These are phyloP conservation scores for Phytopythium oedochilum DNA, from an alignment of 352 stramenopile genomes.

Conservation along the genomic window DNA sequence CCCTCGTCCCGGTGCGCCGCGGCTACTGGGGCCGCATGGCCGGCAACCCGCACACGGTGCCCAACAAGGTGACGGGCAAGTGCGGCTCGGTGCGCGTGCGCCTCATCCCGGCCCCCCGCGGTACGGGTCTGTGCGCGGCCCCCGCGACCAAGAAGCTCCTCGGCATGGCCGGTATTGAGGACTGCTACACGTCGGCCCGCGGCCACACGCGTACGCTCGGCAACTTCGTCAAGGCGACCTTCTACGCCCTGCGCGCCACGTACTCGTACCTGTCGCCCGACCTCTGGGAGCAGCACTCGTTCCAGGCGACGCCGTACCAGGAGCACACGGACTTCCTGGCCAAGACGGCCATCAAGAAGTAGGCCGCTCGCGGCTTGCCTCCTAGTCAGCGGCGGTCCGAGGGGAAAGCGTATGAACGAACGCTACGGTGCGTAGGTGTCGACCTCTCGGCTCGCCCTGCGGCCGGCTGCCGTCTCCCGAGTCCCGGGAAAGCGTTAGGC, in stretches of 20 bases:
- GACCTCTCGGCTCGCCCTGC: conserved; percentile 40
- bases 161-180: conserved; percentile 98
- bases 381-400: not conserved
- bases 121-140: conserved; percentile 98
- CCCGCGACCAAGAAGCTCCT: conserved; percentile 98
- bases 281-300: conserved; percentile 97
- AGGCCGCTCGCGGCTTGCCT: conserved; percentile 19
- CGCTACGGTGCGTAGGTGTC: conserved; percentile 89
- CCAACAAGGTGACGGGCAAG: conserved; percentile 99
- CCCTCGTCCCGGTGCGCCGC: conserved; percentile 96
- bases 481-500: conserved; percentile 69
- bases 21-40: conserved; percentile 98
- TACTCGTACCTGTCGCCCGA: conserved; percentile 99
- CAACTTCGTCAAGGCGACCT: conserved; percentile 99
- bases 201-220: conserved; percentile 99
- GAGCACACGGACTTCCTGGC: conserved; percentile 99
- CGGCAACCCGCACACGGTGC: conserved; percentile 95
- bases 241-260: conserved; percentile 96
- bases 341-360: conserved; percentile 93
- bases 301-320: conserved; percentile 94
- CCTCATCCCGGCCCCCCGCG: conserved; percentile 98
- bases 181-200: conserved; percentile 96
- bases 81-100: conserved; percentile 98
- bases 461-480: not conserved
- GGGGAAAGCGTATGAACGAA: conserved; percentile 83